These are phyloP conservation scores for Hebeloma cylindrosporum DNA, from an alignment of 768 basidiomycete species.

Conservation along the genomic window DNA sequence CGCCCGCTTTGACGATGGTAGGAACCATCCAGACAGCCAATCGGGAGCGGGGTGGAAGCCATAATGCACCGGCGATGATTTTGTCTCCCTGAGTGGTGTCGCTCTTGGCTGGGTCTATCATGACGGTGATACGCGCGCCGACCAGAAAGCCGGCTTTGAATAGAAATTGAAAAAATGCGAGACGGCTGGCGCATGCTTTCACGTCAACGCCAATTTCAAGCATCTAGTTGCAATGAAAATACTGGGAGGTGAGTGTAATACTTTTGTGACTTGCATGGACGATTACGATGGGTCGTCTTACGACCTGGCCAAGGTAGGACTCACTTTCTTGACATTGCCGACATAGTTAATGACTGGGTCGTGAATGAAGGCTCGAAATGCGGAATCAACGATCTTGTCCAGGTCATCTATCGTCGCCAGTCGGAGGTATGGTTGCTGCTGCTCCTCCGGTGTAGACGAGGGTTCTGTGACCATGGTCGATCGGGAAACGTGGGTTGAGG, in stretches of 20 bases:
- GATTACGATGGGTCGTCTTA: no score
- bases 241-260: no score
- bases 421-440: slow-evolving; percentile 9
- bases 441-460: no score
- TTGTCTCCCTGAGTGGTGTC: slow-evolving; percentile 13
- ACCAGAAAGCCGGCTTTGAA: slow-evolving; percentile 17
- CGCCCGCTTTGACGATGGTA: slow-evolving; percentile 20
- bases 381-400: slow-evolving; percentile 19
- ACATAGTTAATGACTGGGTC: slow-evolving; percentile 33
- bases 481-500: no score
- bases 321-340: slow-evolving; percentile 25
- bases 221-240: no score
- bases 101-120: slow-evolving; percentile 17
- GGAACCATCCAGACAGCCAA: slow-evolving; percentile 21
- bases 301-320: no score
- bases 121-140: slow-evolving; percentile 28
- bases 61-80: slow-evolving; percentile 26
- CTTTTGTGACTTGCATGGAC: no score
- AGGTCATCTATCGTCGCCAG: slow-evolving; percentile 27
- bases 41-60: slow-evolving; percentile 28
- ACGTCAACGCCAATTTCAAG: slow-evolving; percentile 15
- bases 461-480: no score
- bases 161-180: slow-evolving; percentile 21
- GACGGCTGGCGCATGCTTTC: slow-evolving; percentile 14
- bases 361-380: slow-evolving; percentile 24